A percentile compares a stretch with the other conserved stretches of the same genome.
Evolutionary conservation across 129 eudicot genomes (phyloP).

Genomic region (Dittrichia graveolens): DNA sequence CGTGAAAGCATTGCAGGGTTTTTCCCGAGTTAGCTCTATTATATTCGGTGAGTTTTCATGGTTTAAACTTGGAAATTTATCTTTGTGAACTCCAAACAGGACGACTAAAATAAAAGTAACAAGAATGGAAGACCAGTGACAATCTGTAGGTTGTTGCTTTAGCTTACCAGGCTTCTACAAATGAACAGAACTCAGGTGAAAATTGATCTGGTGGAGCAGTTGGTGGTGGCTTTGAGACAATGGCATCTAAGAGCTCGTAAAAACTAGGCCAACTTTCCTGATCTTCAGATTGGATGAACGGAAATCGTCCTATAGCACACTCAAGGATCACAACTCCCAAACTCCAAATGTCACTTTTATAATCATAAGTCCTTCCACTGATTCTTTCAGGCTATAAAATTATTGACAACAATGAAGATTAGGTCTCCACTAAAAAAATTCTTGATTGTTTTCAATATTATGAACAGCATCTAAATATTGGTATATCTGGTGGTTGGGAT

Average conservation of each 20-base stretch:
- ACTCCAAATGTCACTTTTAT: slow-evolving; percentile 95
- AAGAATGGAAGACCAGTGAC: not conserved
- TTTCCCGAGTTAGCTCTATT: no score
- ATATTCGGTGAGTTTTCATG: not conserved
- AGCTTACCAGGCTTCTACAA: slow-evolving; percentile 81
- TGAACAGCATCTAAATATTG: slow-evolving; percentile 5
- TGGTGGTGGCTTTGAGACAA: slow-evolving; percentile 87
- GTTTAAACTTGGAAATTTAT: not conserved
- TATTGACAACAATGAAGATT: not conserved
- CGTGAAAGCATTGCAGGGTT: no score
- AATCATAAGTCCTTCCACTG: slow-evolving; percentile 89
- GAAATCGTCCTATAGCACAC: slow-evolving; percentile 97
- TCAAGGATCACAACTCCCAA: slow-evolving; percentile 92
- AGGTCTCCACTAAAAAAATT: slow-evolving; percentile 5
- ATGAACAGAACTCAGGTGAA: slow-evolving; percentile 98
- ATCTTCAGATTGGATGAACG: slow-evolving; percentile 88
- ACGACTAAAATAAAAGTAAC: not conserved
- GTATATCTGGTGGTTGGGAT: no score
- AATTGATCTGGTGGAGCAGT: slow-evolving; percentile 95
- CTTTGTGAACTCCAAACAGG: slow-evolving; percentile 9
- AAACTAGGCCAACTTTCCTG: slow-evolving; percentile 84
- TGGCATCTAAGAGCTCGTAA: slow-evolving; percentile 91
- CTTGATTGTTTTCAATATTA: not conserved
- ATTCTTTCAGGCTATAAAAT: slow-evolving; percentile 83
- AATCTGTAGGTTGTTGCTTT: not conserved